These are phyloP conservation scores for Phytophthora pini DNA, from an alignment of 352 stramenopile species.

Conservation along the genomic window DNA sequence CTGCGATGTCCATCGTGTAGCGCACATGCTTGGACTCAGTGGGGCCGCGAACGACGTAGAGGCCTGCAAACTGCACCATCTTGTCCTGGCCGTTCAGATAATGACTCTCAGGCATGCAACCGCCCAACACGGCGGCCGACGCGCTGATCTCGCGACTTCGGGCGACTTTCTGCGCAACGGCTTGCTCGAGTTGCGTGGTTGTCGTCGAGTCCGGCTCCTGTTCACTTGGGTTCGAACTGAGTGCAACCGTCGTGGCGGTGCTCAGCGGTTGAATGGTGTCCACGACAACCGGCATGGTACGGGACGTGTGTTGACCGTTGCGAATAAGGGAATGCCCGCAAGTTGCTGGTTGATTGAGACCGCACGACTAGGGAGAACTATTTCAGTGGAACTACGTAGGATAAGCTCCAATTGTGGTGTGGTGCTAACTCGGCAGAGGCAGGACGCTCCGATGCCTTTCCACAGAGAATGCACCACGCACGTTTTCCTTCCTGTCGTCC, in stretches of 20 bases:
- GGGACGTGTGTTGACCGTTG: not conserved
- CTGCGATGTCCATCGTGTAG: conserved; percentile 69
- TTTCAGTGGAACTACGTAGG: conserved; percentile 3
- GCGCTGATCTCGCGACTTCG: conserved; percentile 27
- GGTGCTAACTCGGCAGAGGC: conserved; percentile 27
- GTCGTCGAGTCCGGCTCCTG: conserved; percentile 27
- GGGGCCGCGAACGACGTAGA: conserved; percentile 64
- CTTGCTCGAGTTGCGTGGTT: conserved; percentile 34
- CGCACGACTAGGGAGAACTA: conserved; percentile 2
- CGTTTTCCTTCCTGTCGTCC: conserved; percentile 24
- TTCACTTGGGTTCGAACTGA: conserved; percentile 31
- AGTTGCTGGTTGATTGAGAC: conserved; percentile 8
- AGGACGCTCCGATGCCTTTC: conserved; percentile 22
- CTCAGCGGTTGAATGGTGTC: conserved; percentile 38
- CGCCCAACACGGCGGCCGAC: conserved; percentile 34
- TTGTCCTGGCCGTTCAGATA: conserved; percentile 45
- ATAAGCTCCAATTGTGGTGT: conserved; percentile 19
- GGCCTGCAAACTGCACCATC: conserved; percentile 53
- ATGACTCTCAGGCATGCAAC: conserved; percentile 37
- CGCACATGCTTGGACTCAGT: conserved; percentile 59
- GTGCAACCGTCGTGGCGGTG: conserved; percentile 27
- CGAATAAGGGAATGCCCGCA: conserved; percentile 14
- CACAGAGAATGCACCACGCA: conserved; percentile 3
- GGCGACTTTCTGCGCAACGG: conserved; percentile 34
- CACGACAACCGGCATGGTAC: conserved; percentile 35